A percentile compares a stretch with the other conserved stretches of the same genome.
Conservation (phyloP, 2,329 filamentous ascomycete species). For the Clonostachys chloroleuca region DNA sequence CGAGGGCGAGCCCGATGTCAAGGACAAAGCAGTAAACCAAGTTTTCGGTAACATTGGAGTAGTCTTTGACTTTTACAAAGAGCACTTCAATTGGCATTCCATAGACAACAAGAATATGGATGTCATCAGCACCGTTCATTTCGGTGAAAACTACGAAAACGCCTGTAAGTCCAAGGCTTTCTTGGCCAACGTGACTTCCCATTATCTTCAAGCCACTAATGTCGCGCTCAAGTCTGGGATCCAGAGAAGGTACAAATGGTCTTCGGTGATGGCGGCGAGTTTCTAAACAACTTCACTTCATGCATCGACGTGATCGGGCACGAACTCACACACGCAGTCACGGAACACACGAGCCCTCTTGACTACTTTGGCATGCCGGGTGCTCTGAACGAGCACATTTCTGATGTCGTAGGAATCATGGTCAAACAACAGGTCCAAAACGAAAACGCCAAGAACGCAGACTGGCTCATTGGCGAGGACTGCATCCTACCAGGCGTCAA, state of each 20-base stretch:
- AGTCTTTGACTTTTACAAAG: slow-evolving; percentile 44
- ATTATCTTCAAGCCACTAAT: neutral
- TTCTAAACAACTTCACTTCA: slow-evolving; percentile 45
- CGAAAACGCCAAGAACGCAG: slow-evolving; percentile 36
- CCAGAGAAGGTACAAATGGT: slow-evolving; percentile 44
- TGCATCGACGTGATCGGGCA: slow-evolving; percentile 53
- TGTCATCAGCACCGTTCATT: slow-evolving; percentile 50
- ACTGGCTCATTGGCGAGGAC: slow-evolving; percentile 51
- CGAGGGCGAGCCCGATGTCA: slow-evolving; percentile 31
- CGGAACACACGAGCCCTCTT: slow-evolving; percentile 42
- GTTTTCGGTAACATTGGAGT: slow-evolving; percentile 44
- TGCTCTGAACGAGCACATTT: slow-evolving; percentile 52
- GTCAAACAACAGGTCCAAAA: slow-evolving; percentile 46
- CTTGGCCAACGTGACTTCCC: neutral
- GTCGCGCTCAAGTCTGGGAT: slow-evolving; percentile 37
- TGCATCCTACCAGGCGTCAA: slow-evolving; percentile 46
- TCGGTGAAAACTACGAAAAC: slow-evolving; percentile 43
- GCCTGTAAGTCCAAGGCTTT: slow-evolving; percentile 31
- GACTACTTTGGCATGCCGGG: slow-evolving; percentile 47
- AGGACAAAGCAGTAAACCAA: slow-evolving; percentile 39
- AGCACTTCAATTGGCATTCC: slow-evolving; percentile 43
- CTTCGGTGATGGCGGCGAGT: slow-evolving; percentile 49
- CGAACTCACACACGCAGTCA: slow-evolving; percentile 52
- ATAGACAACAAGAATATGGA: slow-evolving; percentile 45
- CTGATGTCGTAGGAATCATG: slow-evolving; percentile 54